These are phyloP conservation scores for Rhizophagus sp. DNA, from an alignment of 192 early-diverging fungal species.

Conservation along the genomic window DNA sequence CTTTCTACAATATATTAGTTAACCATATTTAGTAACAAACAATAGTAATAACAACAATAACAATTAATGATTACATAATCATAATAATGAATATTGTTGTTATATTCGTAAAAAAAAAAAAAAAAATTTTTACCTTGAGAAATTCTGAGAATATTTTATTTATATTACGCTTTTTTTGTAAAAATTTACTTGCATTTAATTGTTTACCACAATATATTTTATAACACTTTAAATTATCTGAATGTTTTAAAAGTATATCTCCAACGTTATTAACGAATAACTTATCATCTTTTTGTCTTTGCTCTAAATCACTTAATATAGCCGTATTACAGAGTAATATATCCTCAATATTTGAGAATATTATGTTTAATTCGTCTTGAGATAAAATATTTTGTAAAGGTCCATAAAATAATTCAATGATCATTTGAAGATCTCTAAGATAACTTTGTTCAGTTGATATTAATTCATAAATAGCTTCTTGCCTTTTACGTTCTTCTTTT, in stretches of 20 bases:
- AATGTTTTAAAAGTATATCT: constrained; percentile 58
- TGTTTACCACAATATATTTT: constrained; percentile 68
- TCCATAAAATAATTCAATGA: constrained; percentile 66
- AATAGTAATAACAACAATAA: no score
- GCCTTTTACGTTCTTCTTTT: constrained; percentile 69
- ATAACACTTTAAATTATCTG: constrained; percentile 59
- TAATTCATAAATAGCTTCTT: constrained; percentile 82
- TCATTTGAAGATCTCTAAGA: constrained; percentile 70
- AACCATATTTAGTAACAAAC: no score
- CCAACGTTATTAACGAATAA: constrained; percentile 68
- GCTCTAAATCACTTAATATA: constrained; percentile 68
- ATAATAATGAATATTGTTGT: not conserved
- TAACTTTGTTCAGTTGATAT: constrained; percentile 78
- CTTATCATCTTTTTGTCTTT: constrained; percentile 52
- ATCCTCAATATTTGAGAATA: constrained; percentile 86
- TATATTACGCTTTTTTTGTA: constrained; percentile 55
- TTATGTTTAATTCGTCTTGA: constrained; percentile 58
- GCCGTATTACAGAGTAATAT: constrained; percentile 65
- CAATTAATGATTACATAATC: constrained; percentile 10
- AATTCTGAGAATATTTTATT: constrained; percentile 60
- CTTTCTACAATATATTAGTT: constrained; percentile 42
- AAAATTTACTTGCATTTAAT: constrained; percentile 57
- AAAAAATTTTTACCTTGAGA: constrained; percentile 53
- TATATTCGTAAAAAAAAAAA: not conserved
- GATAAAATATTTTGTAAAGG: constrained; percentile 57